Percentiles rank a stretch among this genome's conserved stretches.
phyloP scores from a whole-genome alignment of 208 protist species.

The Leishmania tarentolae region DNA sequence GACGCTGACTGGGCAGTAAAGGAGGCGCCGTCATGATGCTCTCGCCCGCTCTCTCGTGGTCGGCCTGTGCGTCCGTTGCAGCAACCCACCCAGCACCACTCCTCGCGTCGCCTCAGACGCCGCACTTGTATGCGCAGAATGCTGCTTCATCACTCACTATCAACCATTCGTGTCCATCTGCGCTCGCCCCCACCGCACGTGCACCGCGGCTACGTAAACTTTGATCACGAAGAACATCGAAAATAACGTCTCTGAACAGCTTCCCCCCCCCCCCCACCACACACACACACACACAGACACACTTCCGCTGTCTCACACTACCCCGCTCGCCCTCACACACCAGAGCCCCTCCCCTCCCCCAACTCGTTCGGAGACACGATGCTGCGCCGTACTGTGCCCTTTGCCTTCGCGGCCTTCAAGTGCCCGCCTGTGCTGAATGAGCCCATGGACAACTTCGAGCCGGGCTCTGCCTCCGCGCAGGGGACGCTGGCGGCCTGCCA shows the following conservation, averaged over 20 bases:
- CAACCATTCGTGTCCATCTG: background rate
- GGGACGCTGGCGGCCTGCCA: constrained; percentile 75
- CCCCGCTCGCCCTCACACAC: background rate
- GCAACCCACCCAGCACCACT: background rate
- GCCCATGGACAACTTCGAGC: constrained; percentile 88
- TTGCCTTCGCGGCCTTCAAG: constrained; percentile 64
- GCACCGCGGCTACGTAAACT: background rate
- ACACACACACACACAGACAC: background rate
- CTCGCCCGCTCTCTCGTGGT: background rate
- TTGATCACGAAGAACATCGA: background rate
- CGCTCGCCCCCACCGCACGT: background rate
- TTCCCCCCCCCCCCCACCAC: background rate
- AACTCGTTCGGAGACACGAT: constrained; percentile 29
- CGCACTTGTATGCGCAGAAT: background rate
- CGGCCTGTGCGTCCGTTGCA: background rate
- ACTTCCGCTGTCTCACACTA: constrained; percentile 2
- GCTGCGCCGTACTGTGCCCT: constrained; percentile 71
- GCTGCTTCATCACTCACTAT: background rate
- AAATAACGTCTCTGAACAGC: background rate
- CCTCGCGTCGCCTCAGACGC: background rate
- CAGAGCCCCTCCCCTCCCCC: too few species aligned
- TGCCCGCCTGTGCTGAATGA: constrained; percentile 82
- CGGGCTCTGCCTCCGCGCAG: constrained; percentile 62
- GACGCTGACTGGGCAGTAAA: background rate
- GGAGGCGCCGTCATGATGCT: background rate